These are phyloP conservation scores for Taphrina confusa DNA, from an alignment of 1,139 yeast genomes.

Conservation along the genomic window DNA sequence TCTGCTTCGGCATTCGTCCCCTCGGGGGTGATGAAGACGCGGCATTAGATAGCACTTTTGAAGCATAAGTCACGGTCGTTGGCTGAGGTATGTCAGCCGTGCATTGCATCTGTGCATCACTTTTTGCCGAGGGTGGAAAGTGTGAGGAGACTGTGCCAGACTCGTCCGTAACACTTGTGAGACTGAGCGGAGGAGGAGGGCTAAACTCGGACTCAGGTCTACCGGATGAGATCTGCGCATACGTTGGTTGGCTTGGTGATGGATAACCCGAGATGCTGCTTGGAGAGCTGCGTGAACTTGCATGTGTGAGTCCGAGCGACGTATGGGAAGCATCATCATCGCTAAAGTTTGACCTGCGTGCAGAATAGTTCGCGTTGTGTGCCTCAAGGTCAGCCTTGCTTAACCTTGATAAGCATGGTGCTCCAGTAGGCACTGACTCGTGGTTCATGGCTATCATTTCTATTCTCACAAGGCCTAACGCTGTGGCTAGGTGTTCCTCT, in stretches of 20 bases:
- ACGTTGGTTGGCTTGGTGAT: constrained; percentile 6
- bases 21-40: background rate
- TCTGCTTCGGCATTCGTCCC: background rate
- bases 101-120: too few species aligned
- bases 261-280: constrained; percentile 17
- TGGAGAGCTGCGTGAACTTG: constrained; percentile 23
- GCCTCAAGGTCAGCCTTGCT: background rate
- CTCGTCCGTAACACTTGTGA: background rate
- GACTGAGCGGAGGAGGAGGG: background rate
- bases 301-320: constrained; percentile 1
- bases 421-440: background rate
- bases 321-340: constrained; percentile 13
- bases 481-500: background rate
- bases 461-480: background rate
- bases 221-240: background rate
- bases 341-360: background rate
- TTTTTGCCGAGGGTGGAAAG: background rate
- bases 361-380: background rate
- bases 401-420: background rate
- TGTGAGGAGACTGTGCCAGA: constrained; percentile 2
- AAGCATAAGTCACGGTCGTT: constrained; percentile 8
- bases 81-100: background rate
- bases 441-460: background rate
- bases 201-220: background rate
- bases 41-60: background rate